These are phyloP conservation scores for Podila verticillata DNA, from an alignment of 192 early-diverging fungal species.

Conservation along the genomic window DNA sequence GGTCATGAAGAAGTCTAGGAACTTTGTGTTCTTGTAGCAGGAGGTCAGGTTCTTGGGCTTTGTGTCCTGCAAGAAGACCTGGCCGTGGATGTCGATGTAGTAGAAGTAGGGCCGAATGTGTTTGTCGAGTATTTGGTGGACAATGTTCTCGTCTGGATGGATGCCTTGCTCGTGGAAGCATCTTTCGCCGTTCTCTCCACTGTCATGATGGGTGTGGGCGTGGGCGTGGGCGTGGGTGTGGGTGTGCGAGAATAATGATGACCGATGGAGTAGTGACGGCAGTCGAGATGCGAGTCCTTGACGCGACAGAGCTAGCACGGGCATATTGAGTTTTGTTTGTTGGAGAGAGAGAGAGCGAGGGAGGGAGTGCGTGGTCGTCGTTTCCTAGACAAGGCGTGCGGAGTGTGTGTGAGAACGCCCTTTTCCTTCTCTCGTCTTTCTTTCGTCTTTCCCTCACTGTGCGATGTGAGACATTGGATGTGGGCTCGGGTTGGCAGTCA, in stretches of 20 bases:
- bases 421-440: neutral
- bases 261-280: too few relatives aligned
- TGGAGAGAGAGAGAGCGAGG: too few relatives aligned
- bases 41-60: slow-evolving; percentile 32
- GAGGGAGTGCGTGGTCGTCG: too few relatives aligned
- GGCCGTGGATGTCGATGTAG: slow-evolving; percentile 41
- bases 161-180: slow-evolving; percentile 3
- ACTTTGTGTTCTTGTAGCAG: slow-evolving; percentile 38
- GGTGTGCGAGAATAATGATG: too few relatives aligned
- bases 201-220: neutral
- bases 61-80: slow-evolving; percentile 45
- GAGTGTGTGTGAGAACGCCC: neutral
- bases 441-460: too few relatives aligned
- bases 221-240: neutral
- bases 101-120: slow-evolving; percentile 42
- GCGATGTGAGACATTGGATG: neutral
- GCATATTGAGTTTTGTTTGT: too few relatives aligned
- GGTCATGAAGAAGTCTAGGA: slow-evolving; percentile 32
- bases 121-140: neutral
- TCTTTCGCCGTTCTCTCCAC: neutral
- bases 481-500: too few relatives aligned
- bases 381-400: too few relatives aligned
- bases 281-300: too few relatives aligned
- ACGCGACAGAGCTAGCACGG: too few relatives aligned
- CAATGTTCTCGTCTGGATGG: neutral